Percentiles rank a stretch among this genome's conserved stretches.
phyloP scores from a whole-genome alignment of 257 asterid genomes.

The Jasminum sambac region DNA sequence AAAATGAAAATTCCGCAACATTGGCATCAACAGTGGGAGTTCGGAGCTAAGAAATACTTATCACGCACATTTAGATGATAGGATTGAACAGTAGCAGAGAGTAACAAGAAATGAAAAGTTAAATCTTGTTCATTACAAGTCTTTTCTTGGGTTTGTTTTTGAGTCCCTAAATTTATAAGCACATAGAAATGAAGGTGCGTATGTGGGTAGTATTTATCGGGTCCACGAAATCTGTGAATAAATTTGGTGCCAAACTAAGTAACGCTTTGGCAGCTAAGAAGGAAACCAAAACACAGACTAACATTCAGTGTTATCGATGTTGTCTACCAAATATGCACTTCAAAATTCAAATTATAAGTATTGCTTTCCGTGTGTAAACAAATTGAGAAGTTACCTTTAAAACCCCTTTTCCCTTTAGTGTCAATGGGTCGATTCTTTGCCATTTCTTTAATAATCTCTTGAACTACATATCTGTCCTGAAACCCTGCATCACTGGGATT shows the following conservation, averaged over 20 bases:
- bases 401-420: conserved; percentile 85
- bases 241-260: too few relatives aligned
- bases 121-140: neutral
- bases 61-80: neutral
- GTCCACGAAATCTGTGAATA: too few relatives aligned
- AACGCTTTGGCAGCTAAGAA: too few relatives aligned
- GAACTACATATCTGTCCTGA: conserved; percentile 94
- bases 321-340: neutral
- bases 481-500: conserved; percentile 96
- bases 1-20: too few relatives aligned
- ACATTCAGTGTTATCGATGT: neutral
- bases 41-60: conserved; percentile 7
- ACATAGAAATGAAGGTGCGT: too few relatives aligned
- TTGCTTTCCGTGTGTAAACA: neutral
- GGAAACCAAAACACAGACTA: neutral
- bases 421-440: conserved; percentile 95
- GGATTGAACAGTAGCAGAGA: neutral
- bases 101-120: neutral
- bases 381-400: conserved; percentile 62
- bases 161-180: too few relatives aligned
- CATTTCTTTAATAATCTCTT: conserved; percentile 96
- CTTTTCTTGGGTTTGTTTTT: too few relatives aligned
- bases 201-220: too few relatives aligned
- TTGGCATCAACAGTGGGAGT: neutral
- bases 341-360: neutral